Evolutionary conservation across 495 filamentous ascomycete species (phyloP).

Genomic region (Xylaria nigripes): DNA sequence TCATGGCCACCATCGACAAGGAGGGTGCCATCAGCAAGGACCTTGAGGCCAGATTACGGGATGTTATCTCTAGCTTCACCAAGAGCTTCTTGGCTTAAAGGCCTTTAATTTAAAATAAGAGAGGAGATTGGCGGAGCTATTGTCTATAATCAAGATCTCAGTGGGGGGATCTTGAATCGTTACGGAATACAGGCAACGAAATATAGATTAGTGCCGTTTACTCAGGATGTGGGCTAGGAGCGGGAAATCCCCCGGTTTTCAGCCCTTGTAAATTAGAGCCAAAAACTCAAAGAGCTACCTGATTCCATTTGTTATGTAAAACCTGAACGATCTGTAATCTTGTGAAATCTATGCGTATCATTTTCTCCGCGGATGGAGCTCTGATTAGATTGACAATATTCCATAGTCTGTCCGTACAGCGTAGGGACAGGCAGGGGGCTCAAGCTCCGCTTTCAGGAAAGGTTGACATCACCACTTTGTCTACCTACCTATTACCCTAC

Average conservation of each 20-base stretch:
- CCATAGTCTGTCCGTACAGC: not conserved
- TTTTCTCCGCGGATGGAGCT: not conserved
- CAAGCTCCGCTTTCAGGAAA: slow-evolving; percentile 4
- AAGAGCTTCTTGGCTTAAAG: slow-evolving; percentile 70
- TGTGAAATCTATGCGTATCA: not conserved
- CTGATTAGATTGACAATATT: not conserved
- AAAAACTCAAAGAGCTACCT: slow-evolving; percentile 39
- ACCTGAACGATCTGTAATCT: not conserved
- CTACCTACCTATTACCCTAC: not conserved
- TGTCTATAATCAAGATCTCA: slow-evolving; percentile 42
- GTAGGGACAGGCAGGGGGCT: not conserved
- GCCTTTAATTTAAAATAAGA: slow-evolving; percentile 26
- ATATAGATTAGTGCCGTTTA: slow-evolving; percentile 32
- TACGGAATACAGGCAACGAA: slow-evolving; percentile 35
- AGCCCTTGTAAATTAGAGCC: slow-evolving; percentile 40
- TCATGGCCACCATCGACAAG: slow-evolving; percentile 83
- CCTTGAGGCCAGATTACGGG: slow-evolving; percentile 77
- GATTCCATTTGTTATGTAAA: slow-evolving; percentile 39
- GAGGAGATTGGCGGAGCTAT: slow-evolving; percentile 22
- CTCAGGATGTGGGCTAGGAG: slow-evolving; percentile 32
- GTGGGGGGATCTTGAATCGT: slow-evolving; percentile 35
- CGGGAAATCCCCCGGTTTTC: slow-evolving; percentile 31
- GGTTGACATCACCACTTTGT: slow-evolving; percentile 8
- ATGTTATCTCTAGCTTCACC: slow-evolving; percentile 72
- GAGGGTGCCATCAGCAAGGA: slow-evolving; percentile 96